Base-by-base conservation (phyloP, 2,329 filamentous ascomycete genomes). In the Beauveria medogensis region DNA sequence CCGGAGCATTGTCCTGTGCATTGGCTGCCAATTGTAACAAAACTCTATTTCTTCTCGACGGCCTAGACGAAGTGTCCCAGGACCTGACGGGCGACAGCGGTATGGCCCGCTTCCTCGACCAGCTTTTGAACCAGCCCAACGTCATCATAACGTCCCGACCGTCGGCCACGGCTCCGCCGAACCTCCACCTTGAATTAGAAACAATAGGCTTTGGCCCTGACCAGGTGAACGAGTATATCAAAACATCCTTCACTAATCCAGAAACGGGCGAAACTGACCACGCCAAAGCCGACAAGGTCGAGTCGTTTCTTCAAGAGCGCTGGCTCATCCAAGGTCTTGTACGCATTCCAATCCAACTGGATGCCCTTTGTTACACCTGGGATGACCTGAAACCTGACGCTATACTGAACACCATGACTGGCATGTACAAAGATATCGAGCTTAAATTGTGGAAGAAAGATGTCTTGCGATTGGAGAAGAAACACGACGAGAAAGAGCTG, bases 111-210 rank as follows among this genome's bases (percentile, higher is more conserved):
- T n/a, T n/a, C n/a, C n/a, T n/a, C n/a, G n/a, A n/a, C n/a, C n/a
- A n/a, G 18, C 44, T 47, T 14, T 18, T 47, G 2, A 14, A 10
- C 10, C 44, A 47, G 44, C 7, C 7, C 3, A 26, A 26, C 4
- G 44, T 76, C 9, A 75, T 79, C 52, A 68, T 78, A 34, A 78
- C 75, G n/a, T n/a, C n/a, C n/a, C n/a, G n/a, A n/a, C n/a, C n/a
- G n/a, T n/a, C n/a, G n/a, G n/a, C n/a, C n/a, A n/a, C n/a, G n/a
- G n/a, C n/a, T n/a, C n/a, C n/a, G n/a, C n/a, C n/a, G n/a, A n/a
- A n/a, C n/a, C n/a, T n/a, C n/a, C n/a, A n/a, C n/a, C 22, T 22
- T 22, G 51, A 41, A 9, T 10, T 53, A 1, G 51, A 53, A 41
- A 41, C 20, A 2, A 53, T 53, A 1, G 20, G 51, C 3, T 53